Base-by-base conservation (phyloP, 2,329 filamentous ascomycete genomes). In the Dactylonectria macrodidyma region DNA sequence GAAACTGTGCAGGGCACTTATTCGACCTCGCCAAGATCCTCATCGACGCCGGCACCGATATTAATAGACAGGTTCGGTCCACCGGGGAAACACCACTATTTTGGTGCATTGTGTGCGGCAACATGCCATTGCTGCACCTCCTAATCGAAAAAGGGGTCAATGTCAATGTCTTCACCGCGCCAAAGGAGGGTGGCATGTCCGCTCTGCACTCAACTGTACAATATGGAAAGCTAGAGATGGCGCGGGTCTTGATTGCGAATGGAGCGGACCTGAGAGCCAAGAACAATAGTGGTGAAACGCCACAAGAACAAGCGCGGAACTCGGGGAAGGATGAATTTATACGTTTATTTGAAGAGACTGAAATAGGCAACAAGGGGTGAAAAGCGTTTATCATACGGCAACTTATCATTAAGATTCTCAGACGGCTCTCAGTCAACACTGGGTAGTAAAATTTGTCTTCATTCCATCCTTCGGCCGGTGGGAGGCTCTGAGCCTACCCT, bases 91-190 rank as follows among this genome's bases (percentile, higher is more conserved):
- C 16, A 5, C 26, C 30, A 3, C 33, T 55, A 10, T 38, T 38
- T 19, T 55, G 51, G 51, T 11, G 26, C 16, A 55, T 55, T 11
- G 6, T 55, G 10, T 55, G 51, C 51, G n/a, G 34, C 19, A 55
- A 41, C 14, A 26, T 33, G 10, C 14, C 16, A n/a, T n/a, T 44
- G 41, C 26, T 52, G 12, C 26, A 33, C 12, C 8, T 52, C 11
- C 26, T 52, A 12, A 33, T 52, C 12, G 50, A 52, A 52, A 33
- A 52, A 24, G 24, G 30, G 12, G 26, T 52, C 3, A 14, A 52
- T 26, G 50, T 52, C 24, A 52, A 52, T 52, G 24, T 52, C 16
- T n/a, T 26, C n/a, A 19, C 19, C 7, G 33, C 16, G 1, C n/a
- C 50, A 26, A n/a, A 6, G 14, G 8, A 16, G 26, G 50, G 50